Evolutionary conservation across 1,284 basidiomycete genomes (phyloP).

Genomic region (Kwoniella shivajii): DNA sequence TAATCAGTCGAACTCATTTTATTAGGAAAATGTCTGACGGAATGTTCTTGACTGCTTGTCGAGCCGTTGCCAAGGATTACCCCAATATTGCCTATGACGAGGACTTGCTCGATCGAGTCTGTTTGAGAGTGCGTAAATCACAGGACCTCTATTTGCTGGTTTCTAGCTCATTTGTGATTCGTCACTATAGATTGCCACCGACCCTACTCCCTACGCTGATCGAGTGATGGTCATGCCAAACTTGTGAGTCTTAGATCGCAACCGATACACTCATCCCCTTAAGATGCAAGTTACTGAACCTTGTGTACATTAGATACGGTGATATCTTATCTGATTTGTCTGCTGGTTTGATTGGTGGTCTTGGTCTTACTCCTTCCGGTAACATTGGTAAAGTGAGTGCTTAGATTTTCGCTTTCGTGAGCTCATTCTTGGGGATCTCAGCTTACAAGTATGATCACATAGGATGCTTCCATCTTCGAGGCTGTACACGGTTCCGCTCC

Average conservation of each 20-base stretch:
- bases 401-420: no score
- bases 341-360: slow-evolving; percentile 95
- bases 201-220: slow-evolving; percentile 91
- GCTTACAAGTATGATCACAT: slow-evolving; percentile 19
- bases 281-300: slow-evolving; percentile 39
- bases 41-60: slow-evolving; percentile 98
- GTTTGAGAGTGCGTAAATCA: slow-evolving; percentile 69
- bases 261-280: not conserved
- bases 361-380: slow-evolving; percentile 96
- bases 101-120: slow-evolving; percentile 95
- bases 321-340: slow-evolving; percentile 99
- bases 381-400: slow-evolving; percentile 86
- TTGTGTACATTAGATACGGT: slow-evolving; percentile 50
- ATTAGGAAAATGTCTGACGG: slow-evolving; percentile 95
- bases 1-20: not conserved
- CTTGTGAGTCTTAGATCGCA: slow-evolving; percentile 65
- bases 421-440: not conserved
- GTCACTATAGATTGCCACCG: slow-evolving; percentile 71
- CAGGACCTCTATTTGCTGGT: not conserved
- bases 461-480: slow-evolving; percentile 99
- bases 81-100: slow-evolving; percentile 93
- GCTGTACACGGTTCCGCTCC: slow-evolving; percentile 94
- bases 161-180: not conserved
- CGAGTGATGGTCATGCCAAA: slow-evolving; percentile 99
- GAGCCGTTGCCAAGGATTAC: slow-evolving; percentile 94